Evolutionary conservation across 306 rosid genomes (phyloP), one percentile per base, ranked within the genome.

Genomic region (Cucumis cinereus): DNA sequence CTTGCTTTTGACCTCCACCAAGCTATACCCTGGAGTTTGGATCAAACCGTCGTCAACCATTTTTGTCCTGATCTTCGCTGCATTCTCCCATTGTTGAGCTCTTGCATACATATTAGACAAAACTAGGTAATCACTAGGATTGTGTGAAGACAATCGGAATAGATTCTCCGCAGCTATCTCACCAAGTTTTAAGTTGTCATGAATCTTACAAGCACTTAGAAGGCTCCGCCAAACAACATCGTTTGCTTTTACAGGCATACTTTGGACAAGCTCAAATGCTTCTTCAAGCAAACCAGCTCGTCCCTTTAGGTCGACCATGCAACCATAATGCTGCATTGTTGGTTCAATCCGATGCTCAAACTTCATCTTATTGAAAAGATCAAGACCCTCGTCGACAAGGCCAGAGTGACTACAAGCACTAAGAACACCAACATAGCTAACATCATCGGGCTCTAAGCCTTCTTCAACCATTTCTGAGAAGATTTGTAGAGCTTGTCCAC

Each of bases 281-380:
- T 89, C 90, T 28, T 76, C 74, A 13, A 93, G 87, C 93, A 60
- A 82, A 69, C 97, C 92, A 0, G 89, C 89, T 83, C 91, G 80
- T 9, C 93, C 96, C 84, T 88, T 72, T 53, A 93, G 91, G 72
- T 88, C 98, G 70, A 93, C 98, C 84, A 93, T 50, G 85, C 98
- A 91, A 78, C 96, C 91, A 45, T 88, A 93, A 76, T 88, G 97
- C 61, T 88, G 83, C 77, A 91, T 57, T 54, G 89, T 88, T 19
- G 97, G 96, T 62, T 86, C 78, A 35, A 89, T 91, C 69, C 79
- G 81, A 63, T 88, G 90, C 82, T 88, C 87, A 26, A 62, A 38
- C 82, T 77, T 85, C 98, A 91, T 91, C 80, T 76, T 67, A 10
- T 86, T 54, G 77, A 93, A 89, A 80, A 68, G 79, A 49, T 61